phyloP scores from a whole-genome alignment of 495 filamentous ascomycete genomes.

The Annulohypoxylon stygium region DNA sequence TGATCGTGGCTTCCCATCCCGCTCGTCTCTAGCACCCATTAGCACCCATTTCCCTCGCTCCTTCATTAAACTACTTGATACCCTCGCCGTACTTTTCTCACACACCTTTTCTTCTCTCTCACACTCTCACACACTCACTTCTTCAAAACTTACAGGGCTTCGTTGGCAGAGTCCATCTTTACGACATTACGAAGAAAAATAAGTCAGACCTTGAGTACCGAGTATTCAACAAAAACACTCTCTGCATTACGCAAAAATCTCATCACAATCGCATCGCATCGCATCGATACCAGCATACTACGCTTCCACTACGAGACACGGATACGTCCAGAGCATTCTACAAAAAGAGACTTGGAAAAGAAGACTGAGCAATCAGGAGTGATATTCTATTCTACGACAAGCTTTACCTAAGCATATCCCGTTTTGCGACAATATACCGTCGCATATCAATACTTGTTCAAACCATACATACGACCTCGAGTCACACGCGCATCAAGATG shows the following conservation, averaged over 20 bases:
- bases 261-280: slow-evolving; percentile 35
- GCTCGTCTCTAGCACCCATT: slow-evolving; percentile 34
- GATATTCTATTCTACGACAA: slow-evolving; percentile 1
- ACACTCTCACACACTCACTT: slow-evolving; percentile 39
- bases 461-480: slow-evolving; percentile 16
- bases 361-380: slow-evolving; percentile 24
- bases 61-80: slow-evolving; percentile 47
- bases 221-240: slow-evolving; percentile 59
- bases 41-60: slow-evolving; percentile 42
- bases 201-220: slow-evolving; percentile 54
- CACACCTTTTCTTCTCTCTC: slow-evolving; percentile 21
- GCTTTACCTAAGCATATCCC: slow-evolving; percentile 8
- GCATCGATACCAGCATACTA: slow-evolving; percentile 28
- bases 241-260: slow-evolving; percentile 46
- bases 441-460: slow-evolving; percentile 20
- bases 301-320: slow-evolving; percentile 38
- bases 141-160: slow-evolving; percentile 58
- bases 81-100: slow-evolving; percentile 33
- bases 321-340: slow-evolving; percentile 27
- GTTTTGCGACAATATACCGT: slow-evolving; percentile 28
- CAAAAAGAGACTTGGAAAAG: slow-evolving; percentile 34
- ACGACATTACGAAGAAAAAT: slow-evolving; percentile 50
- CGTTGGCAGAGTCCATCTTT: slow-evolving; percentile 69
- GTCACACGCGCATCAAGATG: slow-evolving; percentile 50
- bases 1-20: slow-evolving; percentile 44